Percentiles rank a stretch among this genome's conserved stretches.
Evolutionary conservation across 2,329 filamentous ascomycete species (phyloP).

Genomic region (Aspergillus sp.): DNA sequence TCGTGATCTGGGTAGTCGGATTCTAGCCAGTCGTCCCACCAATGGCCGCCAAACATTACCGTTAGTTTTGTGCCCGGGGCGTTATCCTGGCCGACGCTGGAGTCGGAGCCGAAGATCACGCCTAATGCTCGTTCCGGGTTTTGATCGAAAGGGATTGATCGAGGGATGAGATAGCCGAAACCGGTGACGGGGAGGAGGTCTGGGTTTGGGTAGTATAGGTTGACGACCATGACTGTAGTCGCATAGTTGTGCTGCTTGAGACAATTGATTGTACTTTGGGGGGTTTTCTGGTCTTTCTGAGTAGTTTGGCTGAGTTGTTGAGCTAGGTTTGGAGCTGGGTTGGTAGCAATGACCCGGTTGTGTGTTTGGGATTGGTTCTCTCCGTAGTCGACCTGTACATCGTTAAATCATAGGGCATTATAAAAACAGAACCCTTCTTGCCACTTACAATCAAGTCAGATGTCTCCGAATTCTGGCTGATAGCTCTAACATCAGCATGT

Average conservation of each 20-base stretch:
- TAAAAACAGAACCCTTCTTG: neutral
- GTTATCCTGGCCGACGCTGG: constrained; percentile 50
- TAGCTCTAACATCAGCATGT: constrained; percentile 41
- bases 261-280: constrained; percentile 14
- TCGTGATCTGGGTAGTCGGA: constrained; percentile 55
- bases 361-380: constrained; percentile 8
- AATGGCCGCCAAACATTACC: constrained; percentile 90
- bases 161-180: constrained; percentile 89
- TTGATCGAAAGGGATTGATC: constrained; percentile 59
- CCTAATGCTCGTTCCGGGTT: constrained; percentile 82
- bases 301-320: constrained; percentile 14
- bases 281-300: constrained; percentile 3
- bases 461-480: constrained; percentile 29
- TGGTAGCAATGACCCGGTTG: constrained; percentile 29
- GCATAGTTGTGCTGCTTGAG: constrained; percentile 46
- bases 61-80: constrained; percentile 73
- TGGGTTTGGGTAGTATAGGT: constrained; percentile 70
- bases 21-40: constrained; percentile 62
- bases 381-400: constrained; percentile 12
- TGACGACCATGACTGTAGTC: constrained; percentile 85
- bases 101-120: constrained; percentile 82
- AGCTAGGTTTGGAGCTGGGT: constrained; percentile 22
- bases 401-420: neutral
- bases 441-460: constrained; percentile 20
- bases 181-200: constrained; percentile 60